Base-by-base conservation (phyloP, 2,329 filamentous ascomycete genomes). In the Botryotinia globosa region DNA sequence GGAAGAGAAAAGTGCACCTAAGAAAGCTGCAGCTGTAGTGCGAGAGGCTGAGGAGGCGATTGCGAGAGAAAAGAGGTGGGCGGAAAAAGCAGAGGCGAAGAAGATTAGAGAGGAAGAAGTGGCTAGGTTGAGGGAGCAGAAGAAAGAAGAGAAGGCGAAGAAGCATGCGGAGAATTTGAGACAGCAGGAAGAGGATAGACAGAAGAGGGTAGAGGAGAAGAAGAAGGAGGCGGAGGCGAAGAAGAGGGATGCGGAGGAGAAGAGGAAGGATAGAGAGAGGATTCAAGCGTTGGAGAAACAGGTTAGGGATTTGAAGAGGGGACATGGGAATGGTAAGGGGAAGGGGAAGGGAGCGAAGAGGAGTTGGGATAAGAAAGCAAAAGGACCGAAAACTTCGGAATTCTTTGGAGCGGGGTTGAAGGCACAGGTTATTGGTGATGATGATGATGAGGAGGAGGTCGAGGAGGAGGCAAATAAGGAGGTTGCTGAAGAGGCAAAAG, bases 351-450 rank as follows among this genome's bases (percentile, higher is more conserved):
- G 44, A 4, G 32, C 54, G 1, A 62, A 37, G 54, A 64, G 48
- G 18, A 22, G 22, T 51, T 42, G 32, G 58, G 39, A 48, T 7
- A 70, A 70, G 25, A 39, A 48, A 16, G 7, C 34, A 29, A 71
- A 71, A 25, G 71, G 63, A 42, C 64, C 64, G 42, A 69, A 68
- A 58, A 72, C 64, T 7, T 68, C 63, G 42, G 58, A 51, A 48
- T 68, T 58, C n/a, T 68, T 62, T 69, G 63, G 51, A 54, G 39
- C 69, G n/a, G 54, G 39, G 1, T 22, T 58, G 32, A 69, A 66
- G n/a, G 34, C 44, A 1, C 42, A 62, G 37, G 65, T 67, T n/a
- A 54, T 67, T 39, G 64, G 45, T 29, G 48, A 54, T 25, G 25
- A 12, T 12, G 34, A 66, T 7, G 34, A n/a, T n/a, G 64, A 39